Percentiles rank a stretch among this genome's conserved stretches.
phyloP scores from a whole-genome alignment of 805 yeast genomes.

The Wickerhamiella spandovensis region DNA sequence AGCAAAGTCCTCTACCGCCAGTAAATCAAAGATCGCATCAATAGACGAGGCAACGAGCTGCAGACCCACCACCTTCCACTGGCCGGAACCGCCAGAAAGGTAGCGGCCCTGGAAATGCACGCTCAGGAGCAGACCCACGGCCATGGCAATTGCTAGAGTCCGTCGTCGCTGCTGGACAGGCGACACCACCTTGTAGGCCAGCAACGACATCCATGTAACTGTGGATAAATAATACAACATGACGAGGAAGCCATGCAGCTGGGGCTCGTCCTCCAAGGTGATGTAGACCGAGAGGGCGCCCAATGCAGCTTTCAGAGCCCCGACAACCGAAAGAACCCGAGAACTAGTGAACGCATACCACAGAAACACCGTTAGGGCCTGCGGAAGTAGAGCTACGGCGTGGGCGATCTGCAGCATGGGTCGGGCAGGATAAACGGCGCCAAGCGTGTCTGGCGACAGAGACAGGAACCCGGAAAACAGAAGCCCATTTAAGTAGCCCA shows the following conservation, averaged over 20 bases:
- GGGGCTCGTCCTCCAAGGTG: slow-evolving; percentile 40
- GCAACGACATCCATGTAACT: slow-evolving; percentile 12
- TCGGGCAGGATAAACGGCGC: slow-evolving; percentile 77
- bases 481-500: slow-evolving; percentile 6
- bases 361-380: slow-evolving; percentile 41
- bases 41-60: slow-evolving; percentile 4
- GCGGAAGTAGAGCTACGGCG: slow-evolving; percentile 74
- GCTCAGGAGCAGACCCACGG: slow-evolving; percentile 1
- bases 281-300: slow-evolving; percentile 84
- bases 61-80: slow-evolving; percentile 3
- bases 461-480: slow-evolving; percentile 2
- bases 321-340: slow-evolving; percentile 27
- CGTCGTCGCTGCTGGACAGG: background rate
- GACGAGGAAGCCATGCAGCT: slow-evolving; percentile 12
- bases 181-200: background rate
- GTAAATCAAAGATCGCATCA: slow-evolving; percentile 4
- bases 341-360: slow-evolving; percentile 13
- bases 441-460: slow-evolving; percentile 60
- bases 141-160: slow-evolving; percentile 2
- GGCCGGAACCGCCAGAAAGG: slow-evolving; percentile 8
- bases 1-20: slow-evolving; percentile 5
- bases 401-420: slow-evolving; percentile 67
- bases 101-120: slow-evolving; percentile 9
- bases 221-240: slow-evolving; percentile 7
- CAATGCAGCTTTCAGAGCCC: slow-evolving; percentile 54